Evolutionary conservation across 2,329 filamentous ascomycete genomes (phyloP), one percentile per base, ranked within the genome.

Genomic region (Coleophoma crateriformis): DNA sequence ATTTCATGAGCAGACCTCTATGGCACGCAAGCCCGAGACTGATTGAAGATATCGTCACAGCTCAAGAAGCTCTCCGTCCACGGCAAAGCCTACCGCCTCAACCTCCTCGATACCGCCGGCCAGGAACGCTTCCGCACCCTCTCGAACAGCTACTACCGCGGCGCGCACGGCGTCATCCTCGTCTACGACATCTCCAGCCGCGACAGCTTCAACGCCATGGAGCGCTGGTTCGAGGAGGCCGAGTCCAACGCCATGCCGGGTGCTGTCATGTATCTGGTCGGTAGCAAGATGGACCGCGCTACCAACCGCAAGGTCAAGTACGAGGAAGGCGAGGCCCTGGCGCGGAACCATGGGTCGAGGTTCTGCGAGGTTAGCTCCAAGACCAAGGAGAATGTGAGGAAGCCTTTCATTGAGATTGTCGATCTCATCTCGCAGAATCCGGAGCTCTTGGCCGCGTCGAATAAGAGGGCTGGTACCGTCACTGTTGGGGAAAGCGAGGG

Each of bases 61-160:
- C 69, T 72, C 57, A 80, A 80, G 58, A 78, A 71, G 45, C 66
- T 80, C 35, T 73, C 72, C 13, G 71, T 80, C 49, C 71, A 72
- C 45, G 76, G 75, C 38, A 75, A 73, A 58, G 68, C 71, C 4
- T 79, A 78, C 55, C 69, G 74, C 22, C 58, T 80, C 19, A 77
- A 75, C 42, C 70, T 81, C 46, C 76, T 80, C 55, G 94, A 99
- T 66, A 99, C 94, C 1, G 94, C 94, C 5, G 94, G 94, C 47
- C 96, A 95, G 52, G 94, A 99, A 69, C 84, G 94, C 53, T 99
- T 97, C 69, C 88, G 94, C 56, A 95, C 89, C 51, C 91, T 97
- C 37, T 95, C 89, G 22, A 81, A 94, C 56, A 94, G 88, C 41
- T 99, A 97, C 72, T 97, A 99, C 69, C 87, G 94, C 63, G 92